Conservation (phyloP, 345 rosid genomes). For the Trapa bicornis region DNA sequence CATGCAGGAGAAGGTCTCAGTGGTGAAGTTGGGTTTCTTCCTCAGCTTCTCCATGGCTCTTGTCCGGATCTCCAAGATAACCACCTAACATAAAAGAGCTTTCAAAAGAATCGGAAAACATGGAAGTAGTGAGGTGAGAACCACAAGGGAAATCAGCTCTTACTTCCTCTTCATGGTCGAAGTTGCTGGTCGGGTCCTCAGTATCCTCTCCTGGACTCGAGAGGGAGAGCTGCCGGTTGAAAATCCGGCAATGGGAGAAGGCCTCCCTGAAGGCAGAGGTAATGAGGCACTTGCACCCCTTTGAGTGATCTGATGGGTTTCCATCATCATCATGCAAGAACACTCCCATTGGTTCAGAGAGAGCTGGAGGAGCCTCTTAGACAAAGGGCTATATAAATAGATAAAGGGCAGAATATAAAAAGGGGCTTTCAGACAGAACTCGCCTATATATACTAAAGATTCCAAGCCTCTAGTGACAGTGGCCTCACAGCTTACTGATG, state of each 20-base stretch:
- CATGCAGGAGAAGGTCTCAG: constrained; percentile 34
- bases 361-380: background rate
- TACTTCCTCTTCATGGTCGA: constrained; percentile 44
- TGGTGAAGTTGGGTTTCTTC: constrained; percentile 30
- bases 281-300: constrained; percentile 33
- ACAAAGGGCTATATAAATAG: too few species aligned
- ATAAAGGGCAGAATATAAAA: background rate
- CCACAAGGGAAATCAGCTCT: background rate
- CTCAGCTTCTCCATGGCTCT: constrained; percentile 67
- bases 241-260: constrained; percentile 34
- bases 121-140: background rate
- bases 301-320: constrained; percentile 19
- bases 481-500: constrained; percentile 36
- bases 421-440: background rate
- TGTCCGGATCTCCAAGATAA: constrained; percentile 56
- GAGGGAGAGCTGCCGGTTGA: constrained; percentile 21
- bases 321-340: constrained; percentile 38
- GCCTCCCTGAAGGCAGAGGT: constrained; percentile 36
- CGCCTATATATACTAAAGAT: background rate
- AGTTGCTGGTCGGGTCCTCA: constrained; percentile 17
- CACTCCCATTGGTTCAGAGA: constrained; percentile 27
- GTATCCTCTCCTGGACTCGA: constrained; percentile 24
- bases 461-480: constrained; percentile 14
- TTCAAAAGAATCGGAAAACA: background rate
- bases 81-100: constrained; percentile 22